phyloP scores from a whole-genome alignment of 768 basidiomycete species.

The Saitozyma sp. region DNA sequence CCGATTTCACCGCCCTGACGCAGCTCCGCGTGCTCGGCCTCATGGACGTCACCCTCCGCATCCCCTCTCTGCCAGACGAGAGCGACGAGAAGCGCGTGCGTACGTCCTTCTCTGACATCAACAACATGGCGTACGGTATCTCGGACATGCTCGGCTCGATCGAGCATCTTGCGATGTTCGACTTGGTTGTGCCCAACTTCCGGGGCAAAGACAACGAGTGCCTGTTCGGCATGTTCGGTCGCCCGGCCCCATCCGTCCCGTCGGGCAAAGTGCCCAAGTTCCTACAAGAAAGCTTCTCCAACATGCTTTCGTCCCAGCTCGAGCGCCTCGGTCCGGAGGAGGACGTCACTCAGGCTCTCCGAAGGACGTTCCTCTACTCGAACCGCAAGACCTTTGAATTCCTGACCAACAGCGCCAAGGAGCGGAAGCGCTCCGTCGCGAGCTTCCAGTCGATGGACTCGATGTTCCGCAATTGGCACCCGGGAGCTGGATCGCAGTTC shows the following conservation, averaged over 20 bases:
- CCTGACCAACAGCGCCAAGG: slow-evolving; percentile 39
- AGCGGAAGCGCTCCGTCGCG: slow-evolving; percentile 72
- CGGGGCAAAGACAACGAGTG: slow-evolving; percentile 74
- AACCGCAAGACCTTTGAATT: slow-evolving; percentile 78
- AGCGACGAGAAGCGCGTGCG: slow-evolving; percentile 86
- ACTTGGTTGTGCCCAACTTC: slow-evolving; percentile 86
- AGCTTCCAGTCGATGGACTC: slow-evolving; percentile 55
- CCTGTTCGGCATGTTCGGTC: slow-evolving; percentile 94
- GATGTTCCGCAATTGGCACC: slow-evolving; percentile 30
- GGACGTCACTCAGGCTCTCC: slow-evolving; percentile 70
- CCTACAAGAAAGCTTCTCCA: slow-evolving; percentile 75
- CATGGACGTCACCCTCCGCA: slow-evolving; percentile 85
- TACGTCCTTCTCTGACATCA: slow-evolving; percentile 82
- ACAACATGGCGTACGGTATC: slow-evolving; percentile 92
- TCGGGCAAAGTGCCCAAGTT: slow-evolving; percentile 68
- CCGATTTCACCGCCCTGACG: slow-evolving; percentile 83
- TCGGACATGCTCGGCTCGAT: slow-evolving; percentile 80
- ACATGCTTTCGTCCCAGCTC: slow-evolving; percentile 65
- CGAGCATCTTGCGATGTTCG: slow-evolving; percentile 82
- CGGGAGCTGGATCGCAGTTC: slow-evolving; percentile 54
- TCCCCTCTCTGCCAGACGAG: slow-evolving; percentile 57
- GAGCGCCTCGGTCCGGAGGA: slow-evolving; percentile 59
- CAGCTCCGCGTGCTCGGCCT: slow-evolving; percentile 88
- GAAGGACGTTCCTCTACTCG: slow-evolving; percentile 81
- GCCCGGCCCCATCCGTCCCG: slow-evolving; percentile 59